phyloP scores from a whole-genome alignment of 176 grass and related monocot species.

The Carex kokanica region DNA sequence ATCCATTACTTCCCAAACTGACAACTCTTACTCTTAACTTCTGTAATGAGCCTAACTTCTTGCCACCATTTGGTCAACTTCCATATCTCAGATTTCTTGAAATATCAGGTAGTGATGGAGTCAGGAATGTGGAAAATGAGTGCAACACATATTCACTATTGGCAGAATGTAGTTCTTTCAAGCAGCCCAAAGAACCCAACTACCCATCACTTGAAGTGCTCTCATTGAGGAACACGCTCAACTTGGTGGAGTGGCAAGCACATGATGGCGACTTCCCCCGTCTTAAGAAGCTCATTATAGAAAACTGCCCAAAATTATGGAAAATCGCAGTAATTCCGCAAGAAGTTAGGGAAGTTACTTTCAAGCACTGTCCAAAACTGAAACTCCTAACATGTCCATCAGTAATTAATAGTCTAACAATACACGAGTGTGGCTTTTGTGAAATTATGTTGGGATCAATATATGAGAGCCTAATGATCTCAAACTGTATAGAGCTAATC shows the following conservation, averaged over 20 bases:
- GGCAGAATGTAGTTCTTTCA: not conserved
- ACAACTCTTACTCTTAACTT: not conserved
- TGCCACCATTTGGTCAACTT: not conserved
- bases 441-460: too few species aligned
- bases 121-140: not conserved
- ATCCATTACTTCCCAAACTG: not conserved
- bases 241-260: not conserved
- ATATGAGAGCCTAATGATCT: too few species aligned
- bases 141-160: not conserved
- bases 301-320: not conserved
- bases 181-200: not conserved
- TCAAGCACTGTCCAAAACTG: too few species aligned
- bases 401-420: not conserved
- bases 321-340: not conserved
- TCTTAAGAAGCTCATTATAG: not conserved
- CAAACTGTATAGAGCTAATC: too few species aligned
- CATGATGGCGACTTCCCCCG: not conserved
- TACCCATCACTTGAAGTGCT: not conserved
- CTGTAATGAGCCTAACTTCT: not conserved
- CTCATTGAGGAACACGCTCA: not conserved
- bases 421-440: not conserved
- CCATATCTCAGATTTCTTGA: not conserved
- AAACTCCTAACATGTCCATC: not conserved
- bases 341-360: not conserved
- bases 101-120: not conserved